These are phyloP conservation scores for Colletotrichum filicis DNA, from an alignment of 2,329 filamentous ascomycete species.

Conservation along the genomic window DNA sequence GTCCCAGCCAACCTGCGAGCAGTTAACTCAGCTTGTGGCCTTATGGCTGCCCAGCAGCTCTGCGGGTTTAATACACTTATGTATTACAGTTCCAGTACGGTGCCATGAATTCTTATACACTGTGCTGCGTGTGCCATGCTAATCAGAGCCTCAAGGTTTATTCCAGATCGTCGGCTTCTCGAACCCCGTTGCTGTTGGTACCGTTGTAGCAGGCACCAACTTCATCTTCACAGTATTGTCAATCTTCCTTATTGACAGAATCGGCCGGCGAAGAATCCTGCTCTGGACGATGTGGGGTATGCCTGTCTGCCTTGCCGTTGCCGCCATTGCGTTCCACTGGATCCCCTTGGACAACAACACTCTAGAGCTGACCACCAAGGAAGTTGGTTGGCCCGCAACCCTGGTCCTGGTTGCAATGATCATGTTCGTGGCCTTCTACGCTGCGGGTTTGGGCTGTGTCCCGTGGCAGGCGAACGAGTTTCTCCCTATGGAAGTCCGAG, in stretches of 20 bases:
- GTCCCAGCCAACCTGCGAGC: conserved; percentile 51
- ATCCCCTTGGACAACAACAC: conserved; percentile 14
- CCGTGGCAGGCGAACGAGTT: conserved; percentile 40
- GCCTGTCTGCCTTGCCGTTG: conserved; percentile 4
- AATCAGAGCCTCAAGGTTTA: background rate
- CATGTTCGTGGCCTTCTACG: conserved; percentile 39
- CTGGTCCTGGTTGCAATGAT: conserved; percentile 28
- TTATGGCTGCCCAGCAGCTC: conserved; percentile 53
- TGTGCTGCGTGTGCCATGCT: no score
- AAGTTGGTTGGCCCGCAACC: conserved; percentile 11
- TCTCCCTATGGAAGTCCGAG: conserved; percentile 54
- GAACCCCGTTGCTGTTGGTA: conserved; percentile 55
- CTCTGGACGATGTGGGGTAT: conserved; percentile 47
- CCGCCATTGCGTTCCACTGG: conserved; percentile 15
- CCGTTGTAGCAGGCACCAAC: conserved; percentile 56
- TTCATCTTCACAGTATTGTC: conserved; percentile 62
- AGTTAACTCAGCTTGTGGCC: conserved; percentile 51
- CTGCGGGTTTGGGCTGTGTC: conserved; percentile 37
- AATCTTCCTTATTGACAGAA: conserved; percentile 56
- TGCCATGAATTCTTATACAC: no score
- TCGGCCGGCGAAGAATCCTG: conserved; percentile 57
- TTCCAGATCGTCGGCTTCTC: conserved; percentile 41
- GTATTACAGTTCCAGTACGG: conserved; percentile 26
- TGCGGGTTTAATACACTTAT: conserved; percentile 36
- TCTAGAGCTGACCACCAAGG: background rate